Evolutionary conservation across 1,139 yeast genomes (phyloP).

Genomic region (Pneumocystis sp.): DNA sequence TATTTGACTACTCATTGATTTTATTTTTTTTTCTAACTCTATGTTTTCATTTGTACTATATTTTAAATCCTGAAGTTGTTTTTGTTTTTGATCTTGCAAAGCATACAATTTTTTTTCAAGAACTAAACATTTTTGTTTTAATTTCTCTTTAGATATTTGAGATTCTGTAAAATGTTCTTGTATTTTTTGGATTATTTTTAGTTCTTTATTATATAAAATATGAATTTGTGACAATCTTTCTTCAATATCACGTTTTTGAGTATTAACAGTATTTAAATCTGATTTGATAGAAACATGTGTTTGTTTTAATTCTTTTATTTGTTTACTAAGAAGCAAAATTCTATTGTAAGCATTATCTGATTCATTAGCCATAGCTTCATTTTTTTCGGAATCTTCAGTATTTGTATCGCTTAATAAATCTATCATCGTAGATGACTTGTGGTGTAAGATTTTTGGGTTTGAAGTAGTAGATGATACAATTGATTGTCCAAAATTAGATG

Average conservation of each 20-base stretch:
- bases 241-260: constrained; percentile 57
- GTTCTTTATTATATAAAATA: constrained; percentile 63
- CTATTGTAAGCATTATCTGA: constrained; percentile 79
- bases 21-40: constrained; percentile 47
- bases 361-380: constrained; percentile 69
- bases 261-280: constrained; percentile 52
- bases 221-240: constrained; percentile 50
- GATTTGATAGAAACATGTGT: constrained; percentile 62
- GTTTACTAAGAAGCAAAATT: constrained; percentile 59
- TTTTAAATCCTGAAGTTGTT: constrained; percentile 44
- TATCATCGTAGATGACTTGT: constrained; percentile 10
- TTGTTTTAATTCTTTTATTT: constrained; percentile 54
- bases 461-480: constrained; percentile 18
- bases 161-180: constrained; percentile 46
- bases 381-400: constrained; percentile 29
- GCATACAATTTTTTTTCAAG: constrained; percentile 72
- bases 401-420: constrained; percentile 11
- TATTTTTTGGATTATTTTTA: constrained; percentile 50
- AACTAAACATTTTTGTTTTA: constrained; percentile 61
- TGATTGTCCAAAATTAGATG: constrained; percentile 54
- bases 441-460: constrained; percentile 5
- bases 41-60: constrained; percentile 54
- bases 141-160: constrained; percentile 52
- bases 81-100: constrained; percentile 50
- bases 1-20: constrained; percentile 44